phyloP scores from a whole-genome alignment of 495 filamentous ascomycete genomes.

The Penicillium robsamsonii region DNA sequence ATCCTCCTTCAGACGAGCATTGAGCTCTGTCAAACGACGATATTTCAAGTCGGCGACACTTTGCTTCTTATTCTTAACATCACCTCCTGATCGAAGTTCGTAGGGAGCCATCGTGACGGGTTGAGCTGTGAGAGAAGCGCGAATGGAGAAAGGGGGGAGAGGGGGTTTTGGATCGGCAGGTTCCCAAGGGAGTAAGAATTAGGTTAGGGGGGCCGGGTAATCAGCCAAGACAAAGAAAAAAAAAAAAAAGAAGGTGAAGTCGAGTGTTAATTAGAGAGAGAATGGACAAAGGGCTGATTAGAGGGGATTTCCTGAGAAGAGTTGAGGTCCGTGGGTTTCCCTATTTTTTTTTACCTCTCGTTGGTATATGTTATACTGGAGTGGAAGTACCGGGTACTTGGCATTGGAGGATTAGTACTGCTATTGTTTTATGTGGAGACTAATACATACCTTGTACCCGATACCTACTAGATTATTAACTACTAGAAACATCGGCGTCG shows the following conservation, averaged over 20 bases:
- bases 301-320: constrained; percentile 26
- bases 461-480: background rate
- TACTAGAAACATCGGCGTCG: background rate
- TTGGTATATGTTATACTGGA: background rate
- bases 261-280: constrained; percentile 10
- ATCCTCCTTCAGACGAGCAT: constrained; percentile 90
- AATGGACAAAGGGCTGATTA: constrained; percentile 13
- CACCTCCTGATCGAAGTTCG: constrained; percentile 56
- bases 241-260: constrained; percentile 25
- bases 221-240: constrained; percentile 15
- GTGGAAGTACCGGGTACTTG: constrained; percentile 11
- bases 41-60: constrained; percentile 98
- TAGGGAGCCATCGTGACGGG: constrained; percentile 48
- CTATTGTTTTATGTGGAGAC: constrained; percentile 1
- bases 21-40: constrained; percentile 91
- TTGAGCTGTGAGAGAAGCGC: constrained; percentile 8
- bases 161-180: constrained; percentile 14
- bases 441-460: background rate
- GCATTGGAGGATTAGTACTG: background rate
- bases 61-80: constrained; percentile 96
- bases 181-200: constrained; percentile 14
- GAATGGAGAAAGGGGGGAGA: constrained; percentile 12
- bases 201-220: constrained; percentile 8
- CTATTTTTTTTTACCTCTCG: constrained; percentile 12
- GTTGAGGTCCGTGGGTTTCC: constrained; percentile 16